These are phyloP conservation scores for Tetraselmis striata DNA, from an alignment of 139 green algal species.

Conservation along the genomic window DNA sequence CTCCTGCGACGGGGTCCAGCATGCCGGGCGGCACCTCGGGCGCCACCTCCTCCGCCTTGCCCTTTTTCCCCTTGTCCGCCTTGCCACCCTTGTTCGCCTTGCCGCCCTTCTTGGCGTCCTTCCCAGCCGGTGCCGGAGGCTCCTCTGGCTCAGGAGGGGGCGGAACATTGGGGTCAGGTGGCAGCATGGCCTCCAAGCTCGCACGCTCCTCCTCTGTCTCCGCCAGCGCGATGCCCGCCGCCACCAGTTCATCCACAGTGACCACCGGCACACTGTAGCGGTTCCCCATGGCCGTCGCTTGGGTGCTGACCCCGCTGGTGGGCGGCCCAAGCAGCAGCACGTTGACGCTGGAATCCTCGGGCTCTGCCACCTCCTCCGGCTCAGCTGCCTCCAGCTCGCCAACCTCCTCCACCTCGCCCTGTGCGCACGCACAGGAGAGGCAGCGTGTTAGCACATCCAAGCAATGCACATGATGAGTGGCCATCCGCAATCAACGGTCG, in stretches of 20 bases:
- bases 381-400: slow-evolving; percentile 32
- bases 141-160: neutral
- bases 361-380: slow-evolving; percentile 25
- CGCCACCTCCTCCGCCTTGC: neutral
- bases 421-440: slow-evolving; percentile 3
- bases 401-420: slow-evolving; percentile 17
- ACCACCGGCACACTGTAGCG: slow-evolving; percentile 41
- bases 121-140: neutral
- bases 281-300: slow-evolving; percentile 19
- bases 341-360: slow-evolving; percentile 13
- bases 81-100: neutral
- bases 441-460: no score
- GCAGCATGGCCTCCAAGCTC: neutral
- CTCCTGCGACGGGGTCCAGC: neutral
- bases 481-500: no score
- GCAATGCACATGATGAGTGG: no score
- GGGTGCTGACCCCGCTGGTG: neutral
- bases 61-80: neutral
- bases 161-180: neutral
- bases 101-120: neutral
- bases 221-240: slow-evolving; percentile 12
- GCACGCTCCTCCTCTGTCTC: neutral
- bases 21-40: neutral
- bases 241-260: slow-evolving; percentile 42
- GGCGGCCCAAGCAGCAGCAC: slow-evolving; percentile 36